Conservation (phyloP, 768 basidiomycete genomes). For the Serendipita sp. region DNA sequence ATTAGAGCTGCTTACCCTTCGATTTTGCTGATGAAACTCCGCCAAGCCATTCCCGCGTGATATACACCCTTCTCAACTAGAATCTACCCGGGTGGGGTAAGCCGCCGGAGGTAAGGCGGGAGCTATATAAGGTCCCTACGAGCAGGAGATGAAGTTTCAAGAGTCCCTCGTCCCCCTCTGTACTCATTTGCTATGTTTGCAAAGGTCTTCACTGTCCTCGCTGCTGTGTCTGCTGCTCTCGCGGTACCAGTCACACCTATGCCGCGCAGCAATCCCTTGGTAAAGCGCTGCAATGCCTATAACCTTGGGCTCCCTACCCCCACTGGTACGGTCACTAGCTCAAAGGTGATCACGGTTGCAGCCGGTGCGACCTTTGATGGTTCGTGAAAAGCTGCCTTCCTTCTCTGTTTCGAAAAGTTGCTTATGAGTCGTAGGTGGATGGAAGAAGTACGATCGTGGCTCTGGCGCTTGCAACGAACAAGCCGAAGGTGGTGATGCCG, state of each 20-base stretch:
- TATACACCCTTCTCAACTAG: no score
- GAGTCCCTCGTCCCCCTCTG: no score
- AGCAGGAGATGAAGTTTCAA: no score
- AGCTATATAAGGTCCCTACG: no score
- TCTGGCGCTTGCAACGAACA: slow-evolving; percentile 22
- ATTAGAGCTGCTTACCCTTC: no score
- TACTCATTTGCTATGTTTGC: no score
- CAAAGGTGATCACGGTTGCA: neutral
- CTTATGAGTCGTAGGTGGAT: neutral
- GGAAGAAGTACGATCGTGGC: slow-evolving; percentile 19
- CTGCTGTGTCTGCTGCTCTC: neutral
- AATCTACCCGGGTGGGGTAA: no score
- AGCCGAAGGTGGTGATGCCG: no score
- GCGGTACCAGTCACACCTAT: neutral
- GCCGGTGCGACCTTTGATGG: neutral
- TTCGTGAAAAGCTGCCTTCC: neutral
- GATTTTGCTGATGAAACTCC: no score
- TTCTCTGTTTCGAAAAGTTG: neutral
- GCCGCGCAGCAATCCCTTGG: neutral
- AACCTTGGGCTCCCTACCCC: neutral
- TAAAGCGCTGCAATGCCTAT: neutral
- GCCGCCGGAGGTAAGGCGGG: no score
- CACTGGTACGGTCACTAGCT: neutral
- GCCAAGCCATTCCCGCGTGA: no score
- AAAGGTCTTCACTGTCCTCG: neutral